Evolutionary conservation across 805 yeast species (phyloP), one percentile per base, ranked within the genome.

Genomic region (Kuraishia piskuri): DNA sequence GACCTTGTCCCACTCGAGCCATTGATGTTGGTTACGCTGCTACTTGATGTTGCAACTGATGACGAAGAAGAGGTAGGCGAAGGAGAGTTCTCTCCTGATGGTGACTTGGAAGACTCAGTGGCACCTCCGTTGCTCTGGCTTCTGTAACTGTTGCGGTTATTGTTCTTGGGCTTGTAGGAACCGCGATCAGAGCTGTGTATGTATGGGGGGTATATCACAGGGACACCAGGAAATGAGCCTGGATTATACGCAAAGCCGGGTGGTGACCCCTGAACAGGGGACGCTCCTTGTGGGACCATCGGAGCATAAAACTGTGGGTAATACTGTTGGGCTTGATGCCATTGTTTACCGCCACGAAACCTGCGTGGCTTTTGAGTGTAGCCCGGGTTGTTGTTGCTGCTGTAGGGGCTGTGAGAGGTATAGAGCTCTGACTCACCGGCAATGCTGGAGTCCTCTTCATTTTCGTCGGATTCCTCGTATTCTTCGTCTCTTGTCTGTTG

Each of bases 401-500:
- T 10, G 31, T n/a, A 44, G 12, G 46, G 9, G 24, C 22, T 45
- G 17, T 45, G 9, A 8, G 48, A 12, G 17, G n/a, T 8, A 21
- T 45, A 45, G 12, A 21, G 48, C 12, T 40, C 22, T 8, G 46
- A 6, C 10, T 21, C 48, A 45, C 24, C 48, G n/a, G 48, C 5
- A 22, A 20, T 22, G 24, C 24, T n/a, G n/a, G 36, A 17, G 12
- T 24, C 23, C n/a, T 37, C 23, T n/a, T 53, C 50, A 2, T 44
- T 23, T 26, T 24, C 31, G 17, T 37, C 23, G 22, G 53, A 46
- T 2, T 48, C 31, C 22, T 57, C 62, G 3, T 56, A 58, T 5
- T 56, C 64, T 17, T 61, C 66, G 0, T 57, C 64, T 8, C 63
- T 66, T 1, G 59, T 68, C 6, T 66, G 67, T n/a, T 68, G 70